Evolutionary conservation across 2,329 filamentous ascomycete genomes (phyloP).

Genomic region (Colletotrichum falcatum): DNA sequence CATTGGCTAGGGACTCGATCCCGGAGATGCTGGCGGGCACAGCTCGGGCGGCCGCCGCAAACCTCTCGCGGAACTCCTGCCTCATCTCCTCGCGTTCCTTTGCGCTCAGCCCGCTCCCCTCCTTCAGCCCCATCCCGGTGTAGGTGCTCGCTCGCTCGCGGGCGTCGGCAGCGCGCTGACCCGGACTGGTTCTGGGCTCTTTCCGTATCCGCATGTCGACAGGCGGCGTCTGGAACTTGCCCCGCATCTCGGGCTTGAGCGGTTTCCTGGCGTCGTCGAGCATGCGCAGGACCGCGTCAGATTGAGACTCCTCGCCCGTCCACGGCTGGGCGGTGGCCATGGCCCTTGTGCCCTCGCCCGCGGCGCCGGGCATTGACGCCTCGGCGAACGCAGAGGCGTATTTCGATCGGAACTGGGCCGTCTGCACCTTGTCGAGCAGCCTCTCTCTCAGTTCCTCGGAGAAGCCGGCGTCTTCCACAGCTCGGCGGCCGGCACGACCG

Average conservation of each 20-base stretch:
- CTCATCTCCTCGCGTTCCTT: slow-evolving; percentile 79
- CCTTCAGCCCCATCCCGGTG: slow-evolving; percentile 60
- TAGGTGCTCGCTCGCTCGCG: slow-evolving; percentile 69
- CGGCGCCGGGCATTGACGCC: slow-evolving; percentile 64
- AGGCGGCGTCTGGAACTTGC: slow-evolving; percentile 58
- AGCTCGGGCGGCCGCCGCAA: slow-evolving; percentile 76
- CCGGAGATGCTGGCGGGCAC: slow-evolving; percentile 84
- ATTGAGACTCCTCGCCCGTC: slow-evolving; percentile 80
- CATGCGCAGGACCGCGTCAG: slow-evolving; percentile 87
- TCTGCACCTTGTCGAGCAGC: slow-evolving; percentile 67
- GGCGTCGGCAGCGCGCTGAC: slow-evolving; percentile 64
- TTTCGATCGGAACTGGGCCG: slow-evolving; percentile 65
- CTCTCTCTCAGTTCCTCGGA: slow-evolving; percentile 71
- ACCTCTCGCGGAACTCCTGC: slow-evolving; percentile 83
- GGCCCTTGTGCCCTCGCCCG: slow-evolving; percentile 75
- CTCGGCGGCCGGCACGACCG: slow-evolving; percentile 68
- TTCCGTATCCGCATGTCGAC: slow-evolving; percentile 65
- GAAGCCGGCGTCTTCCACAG: slow-evolving; percentile 73
- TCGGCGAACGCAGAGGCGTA: slow-evolving; percentile 62
- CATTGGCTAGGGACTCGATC: slow-evolving; percentile 85
- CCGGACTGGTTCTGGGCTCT: slow-evolving; percentile 54
- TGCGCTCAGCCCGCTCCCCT: slow-evolving; percentile 67
- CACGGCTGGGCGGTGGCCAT: slow-evolving; percentile 78
- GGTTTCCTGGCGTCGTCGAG: slow-evolving; percentile 83
- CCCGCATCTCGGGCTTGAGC: slow-evolving; percentile 63